Evolutionary conservation across 2,329 filamentous ascomycete species (phyloP), one percentile per base, ranked within the genome.

Genomic region (Claviceps pusilla): DNA sequence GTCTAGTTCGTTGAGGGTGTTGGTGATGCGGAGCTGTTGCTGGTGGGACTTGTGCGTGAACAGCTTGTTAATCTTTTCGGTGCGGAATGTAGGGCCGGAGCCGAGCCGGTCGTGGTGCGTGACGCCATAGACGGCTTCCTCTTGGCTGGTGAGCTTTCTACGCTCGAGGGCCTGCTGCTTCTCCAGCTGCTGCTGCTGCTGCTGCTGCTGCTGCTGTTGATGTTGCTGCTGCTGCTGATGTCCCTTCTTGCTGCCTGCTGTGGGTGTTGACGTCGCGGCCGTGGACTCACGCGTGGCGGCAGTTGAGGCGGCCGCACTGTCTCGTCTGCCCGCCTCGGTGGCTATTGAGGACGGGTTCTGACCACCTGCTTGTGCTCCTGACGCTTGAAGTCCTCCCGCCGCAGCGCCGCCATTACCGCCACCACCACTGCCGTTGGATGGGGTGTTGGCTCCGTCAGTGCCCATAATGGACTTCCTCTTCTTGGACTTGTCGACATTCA

Each of bases 11-110:
- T 75, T 76, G 29, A 93, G 78, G 4, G 83, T 82, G 54, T 84
- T 84, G 14, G 76, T 81, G 58, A 93, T 89, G 58, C 87, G 86
- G 57, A 81, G 70, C 59, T 87, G 87, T 65, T 90, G 86, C 57
- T 86, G 80, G 53, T 84, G 80, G 16, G 80, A 85, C 71, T 90
- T 90, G 59, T 85, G 85, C 42, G 83, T 82, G 54, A 89, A 84
- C 29, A 88, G 79, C 68, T 89, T 89, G 60, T 84, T 83, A 56
- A 91, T 80, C 66, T 82, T 84, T 62, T 91, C 87, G 33, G 89
- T 89, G 12, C 91, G 87, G 76, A 97, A 97, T 14, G 87, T 85
- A 41, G 95, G 87, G 7, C 93, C 91, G 9, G 84, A 86, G 1
- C 85, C 83, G 43, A 96, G 77, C 33, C 91, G 86, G 54, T 97